Conservation (phyloP, 495 filamentous ascomycete genomes). For the Xylaria curta region DNA sequence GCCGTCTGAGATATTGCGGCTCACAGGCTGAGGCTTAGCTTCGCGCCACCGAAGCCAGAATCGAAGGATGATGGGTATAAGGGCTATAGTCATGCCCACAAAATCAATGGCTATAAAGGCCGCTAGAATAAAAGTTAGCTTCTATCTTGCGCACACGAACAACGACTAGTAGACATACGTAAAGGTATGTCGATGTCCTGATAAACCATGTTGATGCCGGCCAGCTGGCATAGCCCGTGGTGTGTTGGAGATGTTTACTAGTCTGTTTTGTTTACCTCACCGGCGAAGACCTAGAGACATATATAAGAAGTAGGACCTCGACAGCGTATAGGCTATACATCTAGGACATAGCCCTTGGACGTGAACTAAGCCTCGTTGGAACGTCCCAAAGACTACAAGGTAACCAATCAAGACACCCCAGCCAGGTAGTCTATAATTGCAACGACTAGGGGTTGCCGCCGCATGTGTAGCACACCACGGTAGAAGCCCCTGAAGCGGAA, state of each 20-base stretch:
- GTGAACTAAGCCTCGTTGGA: background rate
- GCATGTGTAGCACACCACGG: background rate
- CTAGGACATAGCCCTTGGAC: background rate
- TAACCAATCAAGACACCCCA: background rate
- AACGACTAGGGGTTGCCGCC: background rate
- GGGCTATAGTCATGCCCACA: slow-evolving; percentile 40
- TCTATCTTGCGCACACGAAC: background rate
- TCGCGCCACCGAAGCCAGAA: slow-evolving; percentile 38
- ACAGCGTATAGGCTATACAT: background rate
- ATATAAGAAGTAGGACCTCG: background rate
- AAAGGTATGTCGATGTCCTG: slow-evolving; percentile 32
- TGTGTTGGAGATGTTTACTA: background rate
- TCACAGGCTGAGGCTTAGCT: slow-evolving; percentile 17
- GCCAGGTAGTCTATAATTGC: slow-evolving; percentile 6
- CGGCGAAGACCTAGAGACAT: background rate
- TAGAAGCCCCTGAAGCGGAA: background rate
- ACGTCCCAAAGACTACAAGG: background rate
- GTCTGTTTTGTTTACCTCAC: background rate
- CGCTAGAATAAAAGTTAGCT: slow-evolving; percentile 28
- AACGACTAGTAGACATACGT: slow-evolving; percentile 12
- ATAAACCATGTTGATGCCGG: slow-evolving; percentile 22
- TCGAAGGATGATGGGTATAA: slow-evolving; percentile 41
- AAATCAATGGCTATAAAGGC: slow-evolving; percentile 47
- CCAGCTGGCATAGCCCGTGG: background rate
- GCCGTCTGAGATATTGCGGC: slow-evolving; percentile 38